Percentiles rank a stretch among this genome's conserved stretches.
Evolutionary conservation across 129 eudicot genomes (phyloP).

Genomic region (Flaveria trinervia): DNA sequence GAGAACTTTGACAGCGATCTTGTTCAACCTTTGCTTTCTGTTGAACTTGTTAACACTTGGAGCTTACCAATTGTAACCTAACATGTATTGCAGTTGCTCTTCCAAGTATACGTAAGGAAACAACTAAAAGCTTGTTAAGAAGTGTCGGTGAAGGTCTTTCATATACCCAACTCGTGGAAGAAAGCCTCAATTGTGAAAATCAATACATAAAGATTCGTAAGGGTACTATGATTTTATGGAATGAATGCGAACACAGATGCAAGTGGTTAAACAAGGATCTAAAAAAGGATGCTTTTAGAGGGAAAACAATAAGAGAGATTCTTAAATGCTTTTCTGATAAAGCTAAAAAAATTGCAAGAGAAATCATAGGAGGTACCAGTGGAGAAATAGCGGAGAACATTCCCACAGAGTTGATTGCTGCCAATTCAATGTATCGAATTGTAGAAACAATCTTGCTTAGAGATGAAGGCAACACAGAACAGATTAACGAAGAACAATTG

Average conservation of each 20-base stretch:
- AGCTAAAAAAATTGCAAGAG: slow-evolving; percentile 5
- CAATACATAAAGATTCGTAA: not conserved
- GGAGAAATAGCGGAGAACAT: not conserved
- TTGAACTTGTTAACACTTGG: slow-evolving; percentile 10
- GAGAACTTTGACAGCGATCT: slow-evolving; percentile 4
- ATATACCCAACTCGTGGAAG: not conserved
- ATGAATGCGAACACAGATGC: slow-evolving; percentile 22
- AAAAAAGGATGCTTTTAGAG: not conserved
- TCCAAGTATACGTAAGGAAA: not conserved
- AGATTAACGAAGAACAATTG: not conserved
- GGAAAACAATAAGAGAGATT: slow-evolving; percentile 10
- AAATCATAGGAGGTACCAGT: not conserved
- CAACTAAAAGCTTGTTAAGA: not conserved
- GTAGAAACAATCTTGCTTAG: not conserved
- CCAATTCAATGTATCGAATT: slow-evolving; percentile 46
- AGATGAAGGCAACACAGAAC: not conserved
- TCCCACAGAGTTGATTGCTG: slow-evolving; percentile 24
- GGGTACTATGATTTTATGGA: slow-evolving; percentile 30
- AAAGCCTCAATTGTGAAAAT: not conserved
- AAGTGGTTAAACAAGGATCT: slow-evolving; percentile 37
- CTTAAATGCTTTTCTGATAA: slow-evolving; percentile 25
- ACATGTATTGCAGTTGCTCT: slow-evolving; percentile 19
- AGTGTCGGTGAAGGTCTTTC: slow-evolving; percentile 26
- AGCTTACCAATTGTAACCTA: slow-evolving; percentile 23
- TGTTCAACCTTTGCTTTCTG: not conserved